Conservation (phyloP, 805 yeast genomes). For the Starmerella riodocensis region DNA sequence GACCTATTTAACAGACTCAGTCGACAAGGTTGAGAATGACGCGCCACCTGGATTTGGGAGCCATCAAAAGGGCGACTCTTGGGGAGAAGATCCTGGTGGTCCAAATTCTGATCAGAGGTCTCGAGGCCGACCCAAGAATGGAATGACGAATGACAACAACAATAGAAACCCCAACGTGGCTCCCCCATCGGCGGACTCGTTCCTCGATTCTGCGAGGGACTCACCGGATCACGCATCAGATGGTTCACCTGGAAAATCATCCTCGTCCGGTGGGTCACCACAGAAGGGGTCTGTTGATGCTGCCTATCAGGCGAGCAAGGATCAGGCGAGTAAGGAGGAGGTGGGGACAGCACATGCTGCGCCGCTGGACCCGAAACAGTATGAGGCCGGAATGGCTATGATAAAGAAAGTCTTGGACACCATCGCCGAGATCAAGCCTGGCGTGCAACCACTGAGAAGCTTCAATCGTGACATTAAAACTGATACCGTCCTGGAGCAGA, state of each 20-base stretch:
- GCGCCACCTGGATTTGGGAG: neutral
- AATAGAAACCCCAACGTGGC: too few species aligned
- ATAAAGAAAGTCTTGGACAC: slow-evolving; percentile 5
- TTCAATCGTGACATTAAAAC: slow-evolving; percentile 35
- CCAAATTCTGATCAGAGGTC: too few species aligned
- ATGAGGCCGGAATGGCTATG: slow-evolving; percentile 5
- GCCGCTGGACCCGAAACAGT: neutral
- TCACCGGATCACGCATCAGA: too few species aligned
- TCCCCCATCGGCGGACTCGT: too few species aligned
- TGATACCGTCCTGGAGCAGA: slow-evolving; percentile 22
- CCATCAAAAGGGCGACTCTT: neutral
- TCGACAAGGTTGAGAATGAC: too few species aligned
- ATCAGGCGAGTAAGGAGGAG: neutral
- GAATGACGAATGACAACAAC: too few species aligned
- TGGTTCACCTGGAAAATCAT: too few species aligned
- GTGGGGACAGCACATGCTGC: neutral
- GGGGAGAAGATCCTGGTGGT: neutral
- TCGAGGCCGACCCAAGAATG: too few species aligned
- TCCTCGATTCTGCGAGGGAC: too few species aligned
- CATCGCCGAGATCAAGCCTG: slow-evolving; percentile 28
- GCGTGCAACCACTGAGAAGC: slow-evolving; percentile 28
- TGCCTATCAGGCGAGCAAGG: neutral
- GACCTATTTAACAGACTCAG: neutral
- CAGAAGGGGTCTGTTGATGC: too few species aligned
- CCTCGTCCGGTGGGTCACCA: too few species aligned